phyloP scores from a whole-genome alignment of 1,139 yeast species.

The Magnusiomyces paraingens region DNA sequence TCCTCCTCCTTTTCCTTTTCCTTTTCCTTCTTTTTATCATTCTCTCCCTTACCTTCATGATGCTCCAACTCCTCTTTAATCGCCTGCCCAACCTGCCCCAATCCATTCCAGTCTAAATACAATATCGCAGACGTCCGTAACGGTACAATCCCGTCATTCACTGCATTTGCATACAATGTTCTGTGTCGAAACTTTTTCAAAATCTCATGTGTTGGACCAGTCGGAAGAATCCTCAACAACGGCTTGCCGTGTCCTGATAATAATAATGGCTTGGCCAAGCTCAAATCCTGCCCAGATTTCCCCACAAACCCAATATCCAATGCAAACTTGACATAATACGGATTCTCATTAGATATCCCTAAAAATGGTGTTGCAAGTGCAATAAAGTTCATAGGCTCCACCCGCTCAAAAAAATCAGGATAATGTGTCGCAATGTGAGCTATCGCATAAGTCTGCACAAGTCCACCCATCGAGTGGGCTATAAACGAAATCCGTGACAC shows the following conservation, averaged over 20 bases:
- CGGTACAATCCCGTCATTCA: constrained; percentile 94
- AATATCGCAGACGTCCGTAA: constrained; percentile 77
- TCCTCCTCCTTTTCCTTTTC: constrained; percentile 9
- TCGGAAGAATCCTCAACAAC: constrained; percentile 62
- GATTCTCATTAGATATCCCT: constrained; percentile 83
- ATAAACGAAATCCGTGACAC: constrained; percentile 70
- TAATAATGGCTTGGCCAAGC: constrained; percentile 44
- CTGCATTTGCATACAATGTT: constrained; percentile 69
- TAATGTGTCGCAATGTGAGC: constrained; percentile 68
- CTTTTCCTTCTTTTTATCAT: no score
- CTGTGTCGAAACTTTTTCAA: constrained; percentile 59
- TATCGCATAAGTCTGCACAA: constrained; percentile 83
- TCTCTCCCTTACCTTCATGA: not conserved
- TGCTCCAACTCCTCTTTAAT: not conserved
- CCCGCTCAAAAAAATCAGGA: constrained; percentile 62
- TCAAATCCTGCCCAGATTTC: constrained; percentile 87
- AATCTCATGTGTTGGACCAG: constrained; percentile 70
- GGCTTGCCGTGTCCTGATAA: constrained; percentile 43
- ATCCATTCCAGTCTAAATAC: constrained; percentile 67
- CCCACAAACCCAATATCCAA: constrained; percentile 88
- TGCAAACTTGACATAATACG: constrained; percentile 77
- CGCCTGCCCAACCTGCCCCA: constrained; percentile 43
- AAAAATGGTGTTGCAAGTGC: constrained; percentile 83
- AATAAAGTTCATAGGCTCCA: constrained; percentile 74
- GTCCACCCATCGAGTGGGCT: constrained; percentile 91